Evolutionary conservation across 345 rosid species (phyloP).

Genomic region (Bruguiera parviflora): DNA sequence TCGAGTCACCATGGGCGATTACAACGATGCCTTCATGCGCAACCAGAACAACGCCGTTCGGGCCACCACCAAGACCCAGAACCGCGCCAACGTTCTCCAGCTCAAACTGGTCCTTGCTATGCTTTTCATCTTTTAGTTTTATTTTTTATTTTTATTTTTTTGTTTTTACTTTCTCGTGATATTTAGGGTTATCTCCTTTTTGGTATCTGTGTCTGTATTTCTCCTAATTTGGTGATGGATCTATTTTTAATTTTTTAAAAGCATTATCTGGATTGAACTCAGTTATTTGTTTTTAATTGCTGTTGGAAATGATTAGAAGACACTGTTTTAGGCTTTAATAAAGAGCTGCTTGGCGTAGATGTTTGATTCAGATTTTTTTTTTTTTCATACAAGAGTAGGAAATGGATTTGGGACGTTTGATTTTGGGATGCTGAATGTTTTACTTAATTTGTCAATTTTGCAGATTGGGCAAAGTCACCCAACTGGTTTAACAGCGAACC

Average conservation of each 20-base stretch:
- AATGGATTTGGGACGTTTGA: not conserved
- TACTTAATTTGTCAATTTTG: constrained; percentile 18
- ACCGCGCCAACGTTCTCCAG: constrained; percentile 90
- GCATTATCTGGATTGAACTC: not conserved
- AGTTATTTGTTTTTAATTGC: not conserved
- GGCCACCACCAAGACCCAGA: constrained; percentile 83
- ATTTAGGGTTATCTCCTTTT: too few species aligned
- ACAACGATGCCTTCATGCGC: constrained; percentile 80
- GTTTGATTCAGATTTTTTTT: not conserved
- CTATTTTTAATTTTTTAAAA: not conserved
- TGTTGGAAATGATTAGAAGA: too few species aligned
- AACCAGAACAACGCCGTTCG: constrained; percentile 77
- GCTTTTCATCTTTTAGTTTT: too few species aligned
- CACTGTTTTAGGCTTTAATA: not conserved
- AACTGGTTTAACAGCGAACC: constrained; percentile 80
- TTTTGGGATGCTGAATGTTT: not conserved
- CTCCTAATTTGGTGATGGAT: not conserved
- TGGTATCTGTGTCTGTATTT: too few species aligned
- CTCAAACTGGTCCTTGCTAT: constrained; percentile 66
- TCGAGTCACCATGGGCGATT: constrained; percentile 57
- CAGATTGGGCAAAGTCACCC: constrained; percentile 99
- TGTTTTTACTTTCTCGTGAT: too few species aligned
- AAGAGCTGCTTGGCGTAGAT: not conserved
- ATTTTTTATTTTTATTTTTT: constrained; percentile 1
- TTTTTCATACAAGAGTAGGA: not conserved